Percentiles rank a stretch among this genome's conserved stretches.
phyloP scores from a whole-genome alignment of 805 yeast species.

The Saccharomycopsis selenospora region DNA sequence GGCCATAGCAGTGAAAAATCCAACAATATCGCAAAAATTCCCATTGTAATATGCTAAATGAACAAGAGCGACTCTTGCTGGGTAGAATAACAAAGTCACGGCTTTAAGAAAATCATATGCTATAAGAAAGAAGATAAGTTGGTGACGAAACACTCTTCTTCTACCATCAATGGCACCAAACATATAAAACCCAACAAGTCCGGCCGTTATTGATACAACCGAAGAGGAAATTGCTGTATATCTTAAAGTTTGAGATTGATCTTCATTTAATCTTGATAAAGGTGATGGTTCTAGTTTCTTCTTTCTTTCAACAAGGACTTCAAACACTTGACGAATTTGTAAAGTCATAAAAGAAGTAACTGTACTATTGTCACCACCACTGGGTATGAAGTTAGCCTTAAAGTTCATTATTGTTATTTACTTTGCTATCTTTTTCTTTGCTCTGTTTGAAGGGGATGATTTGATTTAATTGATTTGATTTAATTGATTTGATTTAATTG shows the following conservation, averaged over 20 bases:
- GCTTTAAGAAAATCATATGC: constrained; percentile 73
- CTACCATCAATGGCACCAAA: constrained; percentile 58
- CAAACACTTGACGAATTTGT: background rate
- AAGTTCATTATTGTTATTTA: too few relatives aligned
- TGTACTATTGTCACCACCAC: too few relatives aligned
- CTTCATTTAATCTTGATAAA: constrained; percentile 9
- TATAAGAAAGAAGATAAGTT: constrained; percentile 59
- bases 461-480: too few relatives aligned
- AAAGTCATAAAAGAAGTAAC: background rate
- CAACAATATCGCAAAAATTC: constrained; percentile 56
- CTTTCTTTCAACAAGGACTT: background rate
- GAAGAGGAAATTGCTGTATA: constrained; percentile 42
- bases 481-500: too few relatives aligned
- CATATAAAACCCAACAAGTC: constrained; percentile 54
- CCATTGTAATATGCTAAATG: constrained; percentile 39
- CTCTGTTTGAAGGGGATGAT: too few relatives aligned
- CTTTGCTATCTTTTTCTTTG: too few relatives aligned
- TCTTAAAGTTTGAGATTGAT: constrained; percentile 12
- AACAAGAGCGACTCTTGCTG: constrained; percentile 45
- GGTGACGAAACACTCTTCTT: constrained; percentile 59
- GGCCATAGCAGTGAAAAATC: constrained; percentile 73
- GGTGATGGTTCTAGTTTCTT: constrained; percentile 8
- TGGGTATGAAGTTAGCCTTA: too few relatives aligned
- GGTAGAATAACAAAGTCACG: constrained; percentile 57
- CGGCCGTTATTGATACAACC: constrained; percentile 41